Percentiles rank a stretch among this genome's conserved stretches.
Evolutionary conservation across 495 filamentous ascomycete genomes (phyloP).

Genomic region (Chaetomium fimeti): DNA sequence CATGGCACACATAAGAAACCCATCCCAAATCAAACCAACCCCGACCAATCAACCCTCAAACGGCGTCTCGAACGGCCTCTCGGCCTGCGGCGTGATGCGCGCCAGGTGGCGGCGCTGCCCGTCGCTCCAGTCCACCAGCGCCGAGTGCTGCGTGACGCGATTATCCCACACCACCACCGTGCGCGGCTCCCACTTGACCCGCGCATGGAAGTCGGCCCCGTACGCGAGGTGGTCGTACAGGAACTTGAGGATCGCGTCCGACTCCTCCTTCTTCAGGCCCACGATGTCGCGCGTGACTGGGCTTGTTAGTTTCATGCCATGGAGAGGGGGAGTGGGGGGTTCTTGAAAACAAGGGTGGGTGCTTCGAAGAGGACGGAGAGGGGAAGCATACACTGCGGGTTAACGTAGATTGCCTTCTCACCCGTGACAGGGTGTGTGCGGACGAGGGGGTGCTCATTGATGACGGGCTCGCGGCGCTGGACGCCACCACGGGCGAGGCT

Average conservation of each 20-base stretch:
- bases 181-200: slow-evolving; percentile 78
- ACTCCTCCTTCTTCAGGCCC: slow-evolving; percentile 74
- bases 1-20: not conserved
- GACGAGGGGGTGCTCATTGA: slow-evolving; percentile 69
- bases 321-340: not conserved
- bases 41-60: slow-evolving; percentile 44
- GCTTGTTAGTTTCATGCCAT: not conserved
- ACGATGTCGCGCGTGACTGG: slow-evolving; percentile 69
- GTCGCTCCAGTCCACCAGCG: slow-evolving; percentile 73
- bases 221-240: slow-evolving; percentile 81
- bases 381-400: slow-evolving; percentile 72
- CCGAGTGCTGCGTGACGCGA: slow-evolving; percentile 75
- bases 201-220: slow-evolving; percentile 81
- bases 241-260: slow-evolving; percentile 78
- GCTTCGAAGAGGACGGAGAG: not conserved
- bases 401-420: slow-evolving; percentile 84
- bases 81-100: slow-evolving; percentile 81
- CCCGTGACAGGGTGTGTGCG: slow-evolving; percentile 80
- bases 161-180: slow-evolving; percentile 94
- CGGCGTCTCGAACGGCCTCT: slow-evolving; percentile 68
- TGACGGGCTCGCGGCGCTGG: slow-evolving; percentile 68
- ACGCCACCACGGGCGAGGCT: slow-evolving; percentile 57
- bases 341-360: not conserved
- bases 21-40: slow-evolving; percentile 1
- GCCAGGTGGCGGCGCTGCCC: slow-evolving; percentile 78